These are phyloP conservation scores for Ustilago tritici DNA, from an alignment of 1,284 basidiomycete genomes.

Conservation along the genomic window DNA sequence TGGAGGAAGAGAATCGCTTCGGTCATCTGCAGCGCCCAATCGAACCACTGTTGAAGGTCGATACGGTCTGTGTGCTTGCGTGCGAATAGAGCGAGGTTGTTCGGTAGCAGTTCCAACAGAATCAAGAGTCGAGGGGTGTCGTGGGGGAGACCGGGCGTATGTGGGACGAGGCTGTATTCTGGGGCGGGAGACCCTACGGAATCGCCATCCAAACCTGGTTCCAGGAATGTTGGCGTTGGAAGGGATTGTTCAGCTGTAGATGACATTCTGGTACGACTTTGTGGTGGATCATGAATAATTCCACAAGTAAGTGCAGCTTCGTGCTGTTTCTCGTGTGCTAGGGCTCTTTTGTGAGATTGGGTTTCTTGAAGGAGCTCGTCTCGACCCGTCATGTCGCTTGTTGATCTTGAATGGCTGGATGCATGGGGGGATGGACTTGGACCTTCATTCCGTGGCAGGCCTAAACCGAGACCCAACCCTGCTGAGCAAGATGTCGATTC, in stretches of 20 bases:
- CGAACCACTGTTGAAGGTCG: slow-evolving; percentile 56
- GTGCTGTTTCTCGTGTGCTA: slow-evolving; percentile 33
- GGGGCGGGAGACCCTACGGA: slow-evolving; percentile 1
- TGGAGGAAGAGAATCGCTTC: slow-evolving; percentile 61
- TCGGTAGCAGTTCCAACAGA: slow-evolving; percentile 64
- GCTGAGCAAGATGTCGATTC: not conserved
- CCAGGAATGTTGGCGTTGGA: slow-evolving; percentile 29
- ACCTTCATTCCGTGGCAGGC: slow-evolving; percentile 14
- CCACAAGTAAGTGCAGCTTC: slow-evolving; percentile 21
- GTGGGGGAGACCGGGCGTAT: not conserved
- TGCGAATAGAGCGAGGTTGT: slow-evolving; percentile 54
- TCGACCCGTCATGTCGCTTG: slow-evolving; percentile 45
- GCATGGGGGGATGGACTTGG: slow-evolving; percentile 1
- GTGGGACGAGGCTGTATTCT: not conserved
- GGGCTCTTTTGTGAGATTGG: slow-evolving; percentile 22
- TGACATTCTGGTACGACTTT: slow-evolving; percentile 10
- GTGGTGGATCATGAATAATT: slow-evolving; percentile 11
- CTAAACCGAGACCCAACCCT: slow-evolving; percentile 16
- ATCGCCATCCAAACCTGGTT: slow-evolving; percentile 31
- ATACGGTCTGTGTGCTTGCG: slow-evolving; percentile 43
- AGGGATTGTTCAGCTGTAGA: slow-evolving; percentile 4
- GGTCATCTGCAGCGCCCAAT: slow-evolving; percentile 62
- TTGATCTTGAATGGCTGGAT: slow-evolving; percentile 42
- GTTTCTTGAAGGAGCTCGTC: slow-evolving; percentile 34
- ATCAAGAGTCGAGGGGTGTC: slow-evolving; percentile 65